Evolutionary conservation across 2,329 filamentous ascomycete genomes (phyloP).

Genomic region (Diaporthe sp.): DNA sequence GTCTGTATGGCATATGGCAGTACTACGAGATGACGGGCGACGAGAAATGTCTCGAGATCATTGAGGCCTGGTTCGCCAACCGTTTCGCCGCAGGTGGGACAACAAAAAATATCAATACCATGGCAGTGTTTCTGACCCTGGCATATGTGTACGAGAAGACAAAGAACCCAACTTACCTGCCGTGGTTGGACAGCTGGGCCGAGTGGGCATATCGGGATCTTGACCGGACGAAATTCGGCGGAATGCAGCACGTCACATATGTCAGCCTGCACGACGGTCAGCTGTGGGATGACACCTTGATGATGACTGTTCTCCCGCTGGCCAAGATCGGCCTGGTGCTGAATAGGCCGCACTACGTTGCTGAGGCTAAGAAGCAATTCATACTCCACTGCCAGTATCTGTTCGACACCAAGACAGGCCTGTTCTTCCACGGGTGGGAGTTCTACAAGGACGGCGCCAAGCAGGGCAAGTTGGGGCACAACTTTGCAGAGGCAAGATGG

Average conservation of each 20-base stretch:
- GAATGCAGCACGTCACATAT: constrained; percentile 85
- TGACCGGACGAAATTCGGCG: constrained; percentile 77
- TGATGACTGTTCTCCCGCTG: constrained; percentile 88
- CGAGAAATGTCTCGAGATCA: constrained; percentile 71
- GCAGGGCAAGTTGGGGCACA: constrained; percentile 65
- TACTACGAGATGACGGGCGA: constrained; percentile 82
- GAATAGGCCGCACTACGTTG: constrained; percentile 78
- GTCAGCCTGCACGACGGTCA: constrained; percentile 79
- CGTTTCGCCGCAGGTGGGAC: constrained; percentile 80
- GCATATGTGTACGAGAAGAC: constrained; percentile 85
- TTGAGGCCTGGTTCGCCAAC: constrained; percentile 80
- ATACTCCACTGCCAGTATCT: constrained; percentile 84
- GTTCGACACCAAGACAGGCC: constrained; percentile 77
- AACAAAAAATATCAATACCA: constrained; percentile 89
- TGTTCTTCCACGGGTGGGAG: constrained; percentile 88
- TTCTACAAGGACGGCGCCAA: constrained; percentile 66
- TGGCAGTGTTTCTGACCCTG: constrained; percentile 82
- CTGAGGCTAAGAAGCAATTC: constrained; percentile 84
- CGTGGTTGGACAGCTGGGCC: constrained; percentile 85
- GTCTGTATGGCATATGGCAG: constrained; percentile 85
- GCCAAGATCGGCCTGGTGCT: constrained; percentile 84
- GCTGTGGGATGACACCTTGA: constrained; percentile 88
- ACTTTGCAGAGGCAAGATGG: constrained; percentile 72
- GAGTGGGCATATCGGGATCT: constrained; percentile 88
- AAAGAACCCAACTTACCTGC: constrained; percentile 75